Evolutionary conservation across 1,284 basidiomycete species (phyloP), one percentile per base, ranked within the genome.

Genomic region (Ustilago shanxiensis): DNA sequence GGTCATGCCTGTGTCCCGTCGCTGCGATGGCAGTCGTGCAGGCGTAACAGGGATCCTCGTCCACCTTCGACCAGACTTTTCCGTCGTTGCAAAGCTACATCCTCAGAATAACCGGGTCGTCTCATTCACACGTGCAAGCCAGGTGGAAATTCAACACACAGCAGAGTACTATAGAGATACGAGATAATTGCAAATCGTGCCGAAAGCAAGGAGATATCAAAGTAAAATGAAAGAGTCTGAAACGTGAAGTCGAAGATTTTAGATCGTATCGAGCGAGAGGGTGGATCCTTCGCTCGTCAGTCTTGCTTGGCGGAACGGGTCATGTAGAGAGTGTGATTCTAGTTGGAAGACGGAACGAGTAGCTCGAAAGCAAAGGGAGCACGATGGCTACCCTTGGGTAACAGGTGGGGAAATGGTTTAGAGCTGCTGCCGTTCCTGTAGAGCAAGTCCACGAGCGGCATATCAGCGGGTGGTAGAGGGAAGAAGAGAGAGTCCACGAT

Each of bases 311-410:
- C 54, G 59, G 53, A 39, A 55, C 56, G 35, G 54, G 52, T 66
- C 60, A 41, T 60, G 49, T 59, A 72, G 58, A 67, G 65, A 72
- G 64, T 72, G 60, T 67, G 61, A 54, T 63, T 72, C 70, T 72
- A 72, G 70, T 72, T 72, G 70, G 70, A 47, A 72, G 33, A 60
- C 47, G 64, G 52, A 52, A 60, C 60, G 16, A 14, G 45, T 63
- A 54, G 63, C 69, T 58, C 35, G 39, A 33, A 10, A 53, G 56
- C 69, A 13, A 49, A 41, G 26, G 45, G 33, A 50, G 54, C 47
- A 35, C 63, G 35, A 24, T 47, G 55, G 54, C 24, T 26, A n/a
- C 6, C 54, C 54, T 37, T 10, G 62, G 68, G 61, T 60, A 60
- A 69, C 54, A 29, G 24, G 13, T 24, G 50, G 53, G 26, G 26